Base-by-base conservation (phyloP, 371 early-diverging fungal species). In the Lichtheimia ornata region DNA sequence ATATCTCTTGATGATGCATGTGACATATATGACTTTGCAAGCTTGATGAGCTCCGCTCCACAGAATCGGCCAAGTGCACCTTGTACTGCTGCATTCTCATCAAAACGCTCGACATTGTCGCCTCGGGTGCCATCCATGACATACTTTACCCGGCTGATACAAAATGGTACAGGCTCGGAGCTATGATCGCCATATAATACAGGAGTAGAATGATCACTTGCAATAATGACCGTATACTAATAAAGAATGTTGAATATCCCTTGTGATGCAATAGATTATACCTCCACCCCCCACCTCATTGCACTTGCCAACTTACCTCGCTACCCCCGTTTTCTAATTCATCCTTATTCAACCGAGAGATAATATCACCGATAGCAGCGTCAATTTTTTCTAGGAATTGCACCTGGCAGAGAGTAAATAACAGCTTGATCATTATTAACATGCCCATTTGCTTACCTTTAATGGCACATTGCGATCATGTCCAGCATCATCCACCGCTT, bases 151-250 rank as follows among this genome's bases (percentile, higher is more conserved):
- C 65, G 50, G 20, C 65, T 59, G 2, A 82, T 67, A 58, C 58
- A 56, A 59, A 82, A 73, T 0, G 83, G 83, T 2, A 83, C 83
- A 17, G 83, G 81, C 50, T 82, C 83, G 45, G 75, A 74, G 35
- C 76, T 76, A 53, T 83, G 83, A 51, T 83, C 83, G 13, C 79
- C 79, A 56, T 71, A 73, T 14, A 70, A 44, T 3, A 69, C 74
- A 15, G 83, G 83, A 12, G 83, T 83, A 17, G 83, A 80, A 60
- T 83, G 83, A 55, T 83, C 83, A 7, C 83, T 81, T 9, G 83
- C 79, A n/a, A 82, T 66, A 20, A 79, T 56, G 9, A 81, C 61
- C 0, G 75, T 72, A 53, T 69, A 75, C 71, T 82, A 41, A 28
- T 25, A 47, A 5, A 43, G 41, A n/a, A 55, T 35, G 35, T 35